Percentiles rank a stretch among this genome's conserved stretches.
These are phyloP conservation scores for Xylaria sp. DNA, from an alignment of 2,329 filamentous ascomycete genomes.

Conservation along the genomic window DNA sequence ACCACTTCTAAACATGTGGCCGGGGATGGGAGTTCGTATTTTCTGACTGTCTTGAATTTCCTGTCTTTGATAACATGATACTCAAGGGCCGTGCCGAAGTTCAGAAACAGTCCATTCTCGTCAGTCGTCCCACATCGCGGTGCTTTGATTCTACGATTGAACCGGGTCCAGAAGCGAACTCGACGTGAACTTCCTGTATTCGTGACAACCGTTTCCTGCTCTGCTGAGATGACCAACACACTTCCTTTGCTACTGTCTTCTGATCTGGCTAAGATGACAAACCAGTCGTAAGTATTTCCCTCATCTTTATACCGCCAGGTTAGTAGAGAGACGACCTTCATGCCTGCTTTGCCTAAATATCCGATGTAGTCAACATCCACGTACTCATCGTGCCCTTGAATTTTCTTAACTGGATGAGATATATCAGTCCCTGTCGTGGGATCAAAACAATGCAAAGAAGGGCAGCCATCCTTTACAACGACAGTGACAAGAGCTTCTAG, in stretches of 20 bases:
- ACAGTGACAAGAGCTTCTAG: conserved; percentile 66
- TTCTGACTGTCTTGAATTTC: conserved; percentile 60
- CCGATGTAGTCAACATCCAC: conserved; percentile 59
- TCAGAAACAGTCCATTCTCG: conserved; percentile 65
- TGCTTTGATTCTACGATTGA: conserved; percentile 57
- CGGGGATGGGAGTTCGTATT: conserved; percentile 62
- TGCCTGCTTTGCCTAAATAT: conserved; percentile 65
- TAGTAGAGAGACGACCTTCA: conserved; percentile 68
- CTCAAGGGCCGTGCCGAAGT: conserved; percentile 62
- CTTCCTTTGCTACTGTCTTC: conserved; percentile 55
- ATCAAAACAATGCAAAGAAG: conserved; percentile 67
- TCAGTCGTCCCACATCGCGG: conserved; percentile 68
- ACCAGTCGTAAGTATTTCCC: conserved; percentile 68
- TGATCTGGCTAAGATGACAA: conserved; percentile 66
- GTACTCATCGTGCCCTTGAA: conserved; percentile 42
- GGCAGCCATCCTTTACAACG: conserved; percentile 54
- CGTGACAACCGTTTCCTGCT: conserved; percentile 40
- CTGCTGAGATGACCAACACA: conserved; percentile 66
- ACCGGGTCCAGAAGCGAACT: conserved; percentile 65
- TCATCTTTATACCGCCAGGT: conserved; percentile 72
- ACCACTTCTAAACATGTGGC: conserved; percentile 61
- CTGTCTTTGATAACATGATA: conserved; percentile 68
- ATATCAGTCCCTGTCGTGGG: conserved; percentile 63
- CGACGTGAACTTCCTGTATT: conserved; percentile 45
- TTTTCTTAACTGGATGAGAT: conserved; percentile 53